These are phyloP conservation scores for Phyllosticta citribraziliensis DNA, from an alignment of 2,329 filamentous ascomycete species.

Conservation along the genomic window DNA sequence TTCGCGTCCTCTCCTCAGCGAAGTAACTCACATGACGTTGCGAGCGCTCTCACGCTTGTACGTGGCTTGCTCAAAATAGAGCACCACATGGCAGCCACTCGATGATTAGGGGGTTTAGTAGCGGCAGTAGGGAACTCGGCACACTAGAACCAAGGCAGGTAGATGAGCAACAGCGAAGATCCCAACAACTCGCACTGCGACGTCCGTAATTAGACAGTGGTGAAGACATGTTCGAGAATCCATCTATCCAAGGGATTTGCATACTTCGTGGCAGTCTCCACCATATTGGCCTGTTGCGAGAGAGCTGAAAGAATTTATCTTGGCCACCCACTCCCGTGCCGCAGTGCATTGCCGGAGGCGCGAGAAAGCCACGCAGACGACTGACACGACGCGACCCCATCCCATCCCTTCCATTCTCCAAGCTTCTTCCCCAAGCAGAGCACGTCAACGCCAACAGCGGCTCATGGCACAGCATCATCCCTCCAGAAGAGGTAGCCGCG, in stretches of 20 bases:
- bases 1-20: background rate
- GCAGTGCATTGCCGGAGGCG: background rate
- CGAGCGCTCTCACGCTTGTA: too few relatives aligned
- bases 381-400: background rate
- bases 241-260: background rate
- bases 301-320: background rate
- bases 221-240: too few relatives aligned
- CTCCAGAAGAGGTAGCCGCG: background rate
- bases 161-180: too few relatives aligned
- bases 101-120: too few relatives aligned
- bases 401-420: background rate
- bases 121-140: too few relatives aligned
- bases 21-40: too few relatives aligned
- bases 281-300: background rate
- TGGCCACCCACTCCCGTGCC: background rate
- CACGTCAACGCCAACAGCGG: background rate
- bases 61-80: too few relatives aligned
- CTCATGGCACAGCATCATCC: background rate
- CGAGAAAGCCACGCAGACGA: background rate
- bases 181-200: too few relatives aligned
- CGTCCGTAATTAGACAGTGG: too few relatives aligned
- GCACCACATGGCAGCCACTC: too few relatives aligned
- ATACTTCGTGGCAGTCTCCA: background rate
- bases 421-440: background rate
- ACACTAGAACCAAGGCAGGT: too few relatives aligned